phyloP scores from a whole-genome alignment of 75 land plant species.

The Isoetes taiwanensis region DNA sequence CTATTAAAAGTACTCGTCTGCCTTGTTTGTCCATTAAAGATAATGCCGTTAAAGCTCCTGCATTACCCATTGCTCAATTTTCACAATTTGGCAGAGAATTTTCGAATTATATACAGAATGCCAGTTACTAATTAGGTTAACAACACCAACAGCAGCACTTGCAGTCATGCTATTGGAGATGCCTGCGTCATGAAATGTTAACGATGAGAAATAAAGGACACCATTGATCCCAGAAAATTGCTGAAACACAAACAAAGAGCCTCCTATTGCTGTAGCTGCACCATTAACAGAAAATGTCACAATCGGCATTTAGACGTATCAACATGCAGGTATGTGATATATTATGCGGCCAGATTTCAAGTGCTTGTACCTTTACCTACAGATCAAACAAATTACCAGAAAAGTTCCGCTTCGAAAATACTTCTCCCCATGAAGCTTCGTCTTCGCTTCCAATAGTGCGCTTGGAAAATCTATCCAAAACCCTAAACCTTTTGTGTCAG shows the following conservation, averaged over 20 bases:
- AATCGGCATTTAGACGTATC: too few species aligned
- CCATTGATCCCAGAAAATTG: constrained; percentile 97
- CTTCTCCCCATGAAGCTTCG: too few species aligned
- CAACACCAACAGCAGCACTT: constrained; percentile 63
- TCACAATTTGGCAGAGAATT: neutral
- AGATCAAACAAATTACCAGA: too few species aligned
- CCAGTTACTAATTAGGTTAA: constrained; percentile 61
- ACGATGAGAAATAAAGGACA: constrained; percentile 84
- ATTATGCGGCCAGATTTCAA: too few species aligned
- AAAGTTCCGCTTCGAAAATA: too few species aligned
- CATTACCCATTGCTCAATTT: neutral
- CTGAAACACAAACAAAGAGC: constrained; percentile 65
- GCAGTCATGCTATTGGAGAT: constrained; percentile 48
- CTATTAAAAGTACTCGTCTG: constrained; percentile 60
- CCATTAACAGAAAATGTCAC: neutral
- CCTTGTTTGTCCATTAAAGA: constrained; percentile 83
- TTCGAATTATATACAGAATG: neutral
- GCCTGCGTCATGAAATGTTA: constrained; percentile 76
- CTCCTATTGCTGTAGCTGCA: constrained; percentile 80
- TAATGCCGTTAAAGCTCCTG: constrained; percentile 70
- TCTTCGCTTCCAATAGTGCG: too few species aligned
- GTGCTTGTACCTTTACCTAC: too few species aligned
- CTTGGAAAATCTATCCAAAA: too few species aligned
- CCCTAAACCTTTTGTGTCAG: too few species aligned
- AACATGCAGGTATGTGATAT: too few species aligned